A percentile compares a stretch with the other conserved stretches of the same genome.
Conservation (phyloP, 2,329 filamentous ascomycete genomes). For the Elsinoe necatrix region DNA sequence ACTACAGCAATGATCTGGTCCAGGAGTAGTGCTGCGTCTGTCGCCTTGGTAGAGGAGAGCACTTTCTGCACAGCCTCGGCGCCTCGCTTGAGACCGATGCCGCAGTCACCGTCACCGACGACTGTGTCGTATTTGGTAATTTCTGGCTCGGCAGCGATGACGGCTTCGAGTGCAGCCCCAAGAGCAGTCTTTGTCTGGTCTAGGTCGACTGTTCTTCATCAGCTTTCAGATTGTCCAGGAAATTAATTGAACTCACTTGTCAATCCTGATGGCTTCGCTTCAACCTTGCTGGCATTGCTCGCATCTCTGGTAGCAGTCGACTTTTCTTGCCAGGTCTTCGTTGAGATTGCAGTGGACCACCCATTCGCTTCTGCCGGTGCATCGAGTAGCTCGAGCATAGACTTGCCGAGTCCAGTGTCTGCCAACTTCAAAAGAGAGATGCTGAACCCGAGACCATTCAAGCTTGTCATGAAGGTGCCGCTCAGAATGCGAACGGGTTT, state of each 20-base stretch:
- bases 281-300: conserved; percentile 31
- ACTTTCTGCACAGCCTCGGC: conserved; percentile 55
- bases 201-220: conserved; percentile 41
- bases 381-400: conserved; percentile 61
- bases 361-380: conserved; percentile 58
- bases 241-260: conserved; percentile 33
- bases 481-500: conserved; percentile 53
- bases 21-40: conserved; percentile 52
- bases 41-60: conserved; percentile 38
- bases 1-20: conserved; percentile 54
- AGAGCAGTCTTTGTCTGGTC: conserved; percentile 44
- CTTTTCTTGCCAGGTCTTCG: conserved; percentile 50
- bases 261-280: conserved; percentile 44
- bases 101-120: conserved; percentile 85
- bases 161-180: conserved; percentile 47
- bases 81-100: conserved; percentile 74
- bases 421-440: conserved; percentile 57
- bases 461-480: conserved; percentile 62
- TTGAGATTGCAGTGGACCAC: conserved; percentile 54
- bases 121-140: conserved; percentile 66
- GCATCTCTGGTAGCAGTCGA: conserved; percentile 34
- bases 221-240: neutral
- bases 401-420: conserved; percentile 51
- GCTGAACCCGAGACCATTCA: conserved; percentile 65
- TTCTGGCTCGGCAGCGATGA: conserved; percentile 57